Base-by-base conservation (phyloP, 2,329 filamentous ascomycete species). In the Verticillium longisporum region DNA sequence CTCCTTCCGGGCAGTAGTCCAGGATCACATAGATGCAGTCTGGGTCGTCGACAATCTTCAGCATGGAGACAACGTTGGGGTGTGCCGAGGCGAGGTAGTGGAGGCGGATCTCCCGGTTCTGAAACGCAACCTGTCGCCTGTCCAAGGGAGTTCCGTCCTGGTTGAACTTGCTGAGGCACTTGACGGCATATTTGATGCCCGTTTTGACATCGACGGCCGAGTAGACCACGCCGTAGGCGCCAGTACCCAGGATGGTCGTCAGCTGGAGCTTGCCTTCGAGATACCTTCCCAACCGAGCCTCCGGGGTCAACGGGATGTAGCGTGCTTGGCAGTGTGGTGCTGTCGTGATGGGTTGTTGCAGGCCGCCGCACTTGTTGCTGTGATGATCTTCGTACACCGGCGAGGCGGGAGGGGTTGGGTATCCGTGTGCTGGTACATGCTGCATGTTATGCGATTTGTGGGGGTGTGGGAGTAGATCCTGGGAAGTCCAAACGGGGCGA, bases 151-250 rank as follows among this genome's bases (percentile, higher is more conserved):
- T 80, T 66, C 86, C 86, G 72, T 88, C 84, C 66, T 82, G 71
- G 75, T 94, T 95, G 76, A 88, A 83, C 78, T 97, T 98, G 87
- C 92, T 95, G 72, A 99, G 84, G 64, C 93, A 94, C 83, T 99
- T 99, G 72, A 99, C 94, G 66, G 95, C 95, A 81, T 96, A 99
- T 66, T 86, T 88, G 62, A 87, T 84, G 73, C 89, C 85, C 67
- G 88, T 94, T 73, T 88, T 88, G 72, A 94, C 85, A 78, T 95
- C 93, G 77, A 90, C 81, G 70, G 93, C 93, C 66, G 88, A 87
- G 79, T 98, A 98, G 32, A 99, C 95, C 53, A 97, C 93, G 66
- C 95, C 95, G 76, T 99, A 99, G 61, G 95, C 95, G 68, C 95
- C 95, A 58, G 94, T 91, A 66, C 95, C 95, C 64, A 98, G 84